Percentiles rank a stretch among this genome's conserved stretches.
Evolutionary conservation across 805 yeast genomes (phyloP).

Genomic region (Candida xiaguanensis): DNA sequence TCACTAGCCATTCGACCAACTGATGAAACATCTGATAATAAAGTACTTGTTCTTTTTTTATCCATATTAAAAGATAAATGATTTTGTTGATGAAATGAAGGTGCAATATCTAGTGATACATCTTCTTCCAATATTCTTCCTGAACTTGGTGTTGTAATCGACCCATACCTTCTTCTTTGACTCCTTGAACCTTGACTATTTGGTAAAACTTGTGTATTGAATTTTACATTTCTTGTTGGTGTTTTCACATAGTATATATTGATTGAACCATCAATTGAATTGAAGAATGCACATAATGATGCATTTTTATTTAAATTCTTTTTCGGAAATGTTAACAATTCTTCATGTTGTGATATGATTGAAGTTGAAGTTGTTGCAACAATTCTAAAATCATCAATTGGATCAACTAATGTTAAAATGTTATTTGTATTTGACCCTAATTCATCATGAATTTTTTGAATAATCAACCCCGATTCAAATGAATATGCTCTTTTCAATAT

Average conservation of each 20-base stretch:
- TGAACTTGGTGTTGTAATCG: slow-evolving; percentile 40
- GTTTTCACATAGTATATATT: slow-evolving; percentile 55
- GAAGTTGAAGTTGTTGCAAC: slow-evolving; percentile 70
- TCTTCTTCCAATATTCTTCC: slow-evolving; percentile 42
- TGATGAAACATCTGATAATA: slow-evolving; percentile 40
- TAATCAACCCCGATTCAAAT: slow-evolving; percentile 63
- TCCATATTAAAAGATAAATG: slow-evolving; percentile 35
- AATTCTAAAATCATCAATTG: slow-evolving; percentile 68
- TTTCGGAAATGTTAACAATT: slow-evolving; percentile 53
- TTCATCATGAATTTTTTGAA: slow-evolving; percentile 44
- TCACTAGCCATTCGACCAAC: slow-evolving; percentile 45
- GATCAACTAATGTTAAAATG: slow-evolving; percentile 70
- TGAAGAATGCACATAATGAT: slow-evolving; percentile 54
- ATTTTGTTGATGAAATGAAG: slow-evolving; percentile 15
- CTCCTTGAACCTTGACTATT: slow-evolving; percentile 8
- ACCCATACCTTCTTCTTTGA: slow-evolving; percentile 23
- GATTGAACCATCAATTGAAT: slow-evolving; percentile 42
- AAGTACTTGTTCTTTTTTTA: slow-evolving; percentile 41
- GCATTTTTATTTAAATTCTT: slow-evolving; percentile 21
- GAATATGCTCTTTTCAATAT: slow-evolving; percentile 56
- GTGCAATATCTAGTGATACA: slow-evolving; percentile 6
- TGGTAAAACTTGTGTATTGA: background rate
- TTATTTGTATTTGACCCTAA: slow-evolving; percentile 10
- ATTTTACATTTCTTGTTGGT: slow-evolving; percentile 16
- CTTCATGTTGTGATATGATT: slow-evolving; percentile 56